These are phyloP conservation scores for Stephania yunnanensis DNA, from an alignment of 164 flowering plant genomes.

Conservation along the genomic window DNA sequence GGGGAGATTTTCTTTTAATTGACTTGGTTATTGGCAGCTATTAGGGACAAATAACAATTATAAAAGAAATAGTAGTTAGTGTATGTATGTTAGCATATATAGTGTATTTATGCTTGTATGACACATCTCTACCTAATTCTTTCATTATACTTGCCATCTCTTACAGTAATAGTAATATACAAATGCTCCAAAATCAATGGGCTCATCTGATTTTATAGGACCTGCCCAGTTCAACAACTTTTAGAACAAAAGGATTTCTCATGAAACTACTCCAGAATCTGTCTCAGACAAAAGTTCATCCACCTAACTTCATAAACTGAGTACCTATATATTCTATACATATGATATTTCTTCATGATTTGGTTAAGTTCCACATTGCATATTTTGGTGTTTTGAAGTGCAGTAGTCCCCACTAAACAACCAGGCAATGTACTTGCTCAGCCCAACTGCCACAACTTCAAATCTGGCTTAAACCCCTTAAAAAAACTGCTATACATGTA, in stretches of 20 bases:
- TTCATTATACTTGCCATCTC: neutral
- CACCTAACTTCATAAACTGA: slow-evolving; percentile 6
- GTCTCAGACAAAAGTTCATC: neutral
- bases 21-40: neutral
- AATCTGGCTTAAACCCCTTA: neutral
- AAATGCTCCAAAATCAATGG: neutral
- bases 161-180: neutral
- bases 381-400: neutral
- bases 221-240: slow-evolving; percentile 7
- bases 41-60: neutral
- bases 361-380: neutral
- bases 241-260: slow-evolving; percentile 6
- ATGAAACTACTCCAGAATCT: slow-evolving; percentile 1
- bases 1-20: neutral
- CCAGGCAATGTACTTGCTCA: slow-evolving; percentile 2
- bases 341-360: neutral
- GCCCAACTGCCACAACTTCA: slow-evolving; percentile 2
- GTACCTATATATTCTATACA: neutral
- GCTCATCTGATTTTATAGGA: neutral
- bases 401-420: neutral
- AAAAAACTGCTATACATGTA: neutral
- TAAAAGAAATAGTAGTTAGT: neutral
- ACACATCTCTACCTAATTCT: neutral
- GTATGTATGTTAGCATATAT: too few species aligned
- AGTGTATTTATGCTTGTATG: neutral